These are phyloP conservation scores for Podospora conica DNA, from an alignment of 495 filamentous ascomycete genomes.

Conservation along the genomic window DNA sequence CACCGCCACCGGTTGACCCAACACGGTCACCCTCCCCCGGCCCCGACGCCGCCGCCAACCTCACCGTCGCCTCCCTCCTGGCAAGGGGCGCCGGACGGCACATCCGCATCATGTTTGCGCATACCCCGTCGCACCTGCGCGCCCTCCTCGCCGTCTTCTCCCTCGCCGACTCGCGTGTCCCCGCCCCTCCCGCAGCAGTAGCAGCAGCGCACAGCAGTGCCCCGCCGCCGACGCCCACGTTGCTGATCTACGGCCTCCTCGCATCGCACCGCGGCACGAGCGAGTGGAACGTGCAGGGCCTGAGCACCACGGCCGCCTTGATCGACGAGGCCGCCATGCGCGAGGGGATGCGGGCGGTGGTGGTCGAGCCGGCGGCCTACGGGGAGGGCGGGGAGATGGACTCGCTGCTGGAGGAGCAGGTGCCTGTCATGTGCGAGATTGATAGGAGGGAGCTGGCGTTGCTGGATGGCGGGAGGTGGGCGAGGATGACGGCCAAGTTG, in stretches of 20 bases:
- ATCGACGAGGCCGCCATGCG: conserved; percentile 59
- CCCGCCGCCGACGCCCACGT: conserved; percentile 22
- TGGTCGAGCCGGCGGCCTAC: conserved; percentile 28
- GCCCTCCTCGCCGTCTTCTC: conserved; percentile 61
- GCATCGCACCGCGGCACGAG: conserved; percentile 62
- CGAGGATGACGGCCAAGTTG: conserved; percentile 61
- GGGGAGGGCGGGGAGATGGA: conserved; percentile 11
- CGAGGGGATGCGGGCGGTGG: conserved; percentile 26
- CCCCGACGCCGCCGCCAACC: conserved; percentile 9
- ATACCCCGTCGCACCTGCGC: conserved; percentile 68
- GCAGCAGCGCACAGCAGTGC: neutral
- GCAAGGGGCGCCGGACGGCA: conserved; percentile 57
- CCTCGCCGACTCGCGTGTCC: conserved; percentile 19
- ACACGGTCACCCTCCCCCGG: neutral
- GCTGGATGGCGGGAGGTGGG: conserved; percentile 51
- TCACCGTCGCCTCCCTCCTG: conserved; percentile 62
- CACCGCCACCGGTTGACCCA: too few species aligned
- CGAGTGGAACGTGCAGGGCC: conserved; percentile 79
- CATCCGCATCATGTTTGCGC: conserved; percentile 63
- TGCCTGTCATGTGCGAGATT: conserved; percentile 59
- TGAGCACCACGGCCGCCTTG: conserved; percentile 61
- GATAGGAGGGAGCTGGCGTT: conserved; percentile 32
- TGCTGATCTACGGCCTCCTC: conserved; percentile 63
- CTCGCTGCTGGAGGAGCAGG: conserved; percentile 45
- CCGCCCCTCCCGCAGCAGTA: conserved; percentile 18